Percentiles rank a stretch among this genome's conserved stretches.
phyloP scores from a whole-genome alignment of 2,329 filamentous ascomycete genomes.

The Botryotinia convoluta region DNA sequence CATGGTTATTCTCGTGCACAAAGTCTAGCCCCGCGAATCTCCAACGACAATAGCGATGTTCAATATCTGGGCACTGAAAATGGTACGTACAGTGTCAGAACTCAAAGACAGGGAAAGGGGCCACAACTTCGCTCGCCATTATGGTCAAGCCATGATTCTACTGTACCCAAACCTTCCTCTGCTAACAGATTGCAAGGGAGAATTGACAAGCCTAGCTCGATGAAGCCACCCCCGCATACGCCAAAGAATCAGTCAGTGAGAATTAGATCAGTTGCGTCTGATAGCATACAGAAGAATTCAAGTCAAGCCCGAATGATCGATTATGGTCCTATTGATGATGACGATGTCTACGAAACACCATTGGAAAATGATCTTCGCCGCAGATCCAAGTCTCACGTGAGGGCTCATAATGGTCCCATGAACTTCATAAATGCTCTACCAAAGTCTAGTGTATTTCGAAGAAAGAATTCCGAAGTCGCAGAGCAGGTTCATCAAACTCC shows the following conservation, averaged over 20 bases:
- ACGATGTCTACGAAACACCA: background rate
- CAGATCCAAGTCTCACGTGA: background rate
- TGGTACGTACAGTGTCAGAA: background rate
- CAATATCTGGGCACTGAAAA: background rate
- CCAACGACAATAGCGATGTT: background rate
- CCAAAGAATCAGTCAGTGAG: background rate
- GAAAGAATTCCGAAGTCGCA: background rate
- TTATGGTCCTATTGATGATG: constrained; percentile 3
- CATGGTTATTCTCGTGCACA: background rate
- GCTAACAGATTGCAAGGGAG: background rate
- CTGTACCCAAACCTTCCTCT: background rate
- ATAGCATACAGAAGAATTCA: background rate
- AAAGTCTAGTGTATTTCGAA: background rate
- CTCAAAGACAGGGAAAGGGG: background rate
- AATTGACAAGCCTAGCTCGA: background rate
- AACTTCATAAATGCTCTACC: background rate
- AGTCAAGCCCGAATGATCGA: background rate
- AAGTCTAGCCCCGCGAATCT: background rate
- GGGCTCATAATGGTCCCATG: background rate
- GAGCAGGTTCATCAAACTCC: background rate
- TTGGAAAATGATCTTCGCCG: background rate
- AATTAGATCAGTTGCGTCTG: background rate
- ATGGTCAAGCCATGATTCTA: background rate
- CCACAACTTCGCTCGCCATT: background rate
- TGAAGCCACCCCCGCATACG: background rate